Evolutionary conservation across 352 stramenopile genomes (phyloP).

Genomic region (Phytophthora megakarya): DNA sequence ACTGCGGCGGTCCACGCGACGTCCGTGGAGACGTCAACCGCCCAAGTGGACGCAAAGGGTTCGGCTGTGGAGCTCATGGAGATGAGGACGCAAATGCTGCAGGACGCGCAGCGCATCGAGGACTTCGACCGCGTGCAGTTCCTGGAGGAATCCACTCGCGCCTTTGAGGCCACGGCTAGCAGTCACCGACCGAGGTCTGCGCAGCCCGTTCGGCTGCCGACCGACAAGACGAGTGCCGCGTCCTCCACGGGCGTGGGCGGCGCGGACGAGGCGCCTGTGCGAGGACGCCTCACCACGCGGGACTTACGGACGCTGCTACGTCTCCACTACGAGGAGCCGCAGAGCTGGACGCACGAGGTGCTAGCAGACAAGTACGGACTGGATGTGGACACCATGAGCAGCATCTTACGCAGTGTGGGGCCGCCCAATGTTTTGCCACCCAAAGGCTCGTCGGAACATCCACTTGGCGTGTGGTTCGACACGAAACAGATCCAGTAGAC

Average conservation of each 20-base stretch:
- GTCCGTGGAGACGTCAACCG: constrained; percentile 33
- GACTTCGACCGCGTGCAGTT: constrained; percentile 62
- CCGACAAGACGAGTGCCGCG: constrained; percentile 55
- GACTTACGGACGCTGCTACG: constrained; percentile 64
- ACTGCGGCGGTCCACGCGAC: neutral
- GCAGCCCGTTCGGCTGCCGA: constrained; percentile 49
- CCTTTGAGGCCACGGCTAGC: constrained; percentile 66
- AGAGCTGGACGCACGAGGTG: constrained; percentile 49
- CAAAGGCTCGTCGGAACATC: constrained; percentile 50
- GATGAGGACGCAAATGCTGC: constrained; percentile 58
- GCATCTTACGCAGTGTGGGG: constrained; percentile 46
- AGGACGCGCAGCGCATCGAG: constrained; percentile 57
- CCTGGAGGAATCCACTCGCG: constrained; percentile 52
- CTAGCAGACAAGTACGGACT: constrained; percentile 61
- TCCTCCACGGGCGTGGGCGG: constrained; percentile 44
- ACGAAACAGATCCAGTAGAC: neutral
- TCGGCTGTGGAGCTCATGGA: constrained; percentile 46
- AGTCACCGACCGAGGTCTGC: constrained; percentile 57
- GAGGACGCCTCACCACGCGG: constrained; percentile 55
- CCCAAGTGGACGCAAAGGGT: constrained; percentile 27
- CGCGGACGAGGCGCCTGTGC: constrained; percentile 41
- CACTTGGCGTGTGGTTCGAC: constrained; percentile 65
- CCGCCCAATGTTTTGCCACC: constrained; percentile 67
- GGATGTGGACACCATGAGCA: constrained; percentile 36
- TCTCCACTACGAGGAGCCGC: constrained; percentile 66